Evolutionary conservation across 176 grass and related monocot genomes (phyloP), one percentile per base, ranked within the genome.

Genomic region (Poa annua): DNA sequence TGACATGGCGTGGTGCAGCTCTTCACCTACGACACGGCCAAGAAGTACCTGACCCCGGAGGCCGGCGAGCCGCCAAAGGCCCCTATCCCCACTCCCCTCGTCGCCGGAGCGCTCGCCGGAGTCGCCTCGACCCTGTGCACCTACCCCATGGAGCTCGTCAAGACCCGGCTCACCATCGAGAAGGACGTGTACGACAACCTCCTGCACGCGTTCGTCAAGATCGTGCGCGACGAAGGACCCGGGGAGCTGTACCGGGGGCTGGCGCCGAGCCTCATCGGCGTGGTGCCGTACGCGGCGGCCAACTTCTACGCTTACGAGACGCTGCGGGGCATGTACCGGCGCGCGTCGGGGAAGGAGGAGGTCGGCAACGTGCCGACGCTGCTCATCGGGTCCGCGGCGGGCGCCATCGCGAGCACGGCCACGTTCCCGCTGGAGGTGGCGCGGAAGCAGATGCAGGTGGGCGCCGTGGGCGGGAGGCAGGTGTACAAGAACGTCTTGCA

Each of bases 361-460:
- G 84, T 94, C 54, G 81, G 85, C 13, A 62, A 63, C 34, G 33
- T 77, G 33, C 85, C 88, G 44, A 94, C 89, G 48, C 86, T 97
- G 57, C 77, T 94, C 22, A 92, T 97, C 11, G 94, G 94, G 8
- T 92, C 92, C 2, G 88, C 81, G 44, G 85, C 94, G 11, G 92
- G 89, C 25, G 88, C 92, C 22, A 97, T 97, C 57, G 93, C 94
- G 7, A 97, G 89, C 90, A 81, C 88, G 17, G 89, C 89, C 16
- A 97, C 94, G 4, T 97, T 97, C 87, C 94, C 94, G n/a, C 92
- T 97, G 5, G 94, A 97, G 80, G 94, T 97, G 78, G 89, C 92
- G 9, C 77, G 92, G 9, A 97, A 97, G 83, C 94, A 92, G 67
- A 94, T 97, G 89, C 94, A 97, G 48, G 92, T 90, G 3, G 92